Percentiles rank a stretch among this genome's conserved stretches.
These are phyloP conservation scores for Ganoderma leucocontextum DNA, from an alignment of 1,284 basidiomycete species.

Conservation along the genomic window DNA sequence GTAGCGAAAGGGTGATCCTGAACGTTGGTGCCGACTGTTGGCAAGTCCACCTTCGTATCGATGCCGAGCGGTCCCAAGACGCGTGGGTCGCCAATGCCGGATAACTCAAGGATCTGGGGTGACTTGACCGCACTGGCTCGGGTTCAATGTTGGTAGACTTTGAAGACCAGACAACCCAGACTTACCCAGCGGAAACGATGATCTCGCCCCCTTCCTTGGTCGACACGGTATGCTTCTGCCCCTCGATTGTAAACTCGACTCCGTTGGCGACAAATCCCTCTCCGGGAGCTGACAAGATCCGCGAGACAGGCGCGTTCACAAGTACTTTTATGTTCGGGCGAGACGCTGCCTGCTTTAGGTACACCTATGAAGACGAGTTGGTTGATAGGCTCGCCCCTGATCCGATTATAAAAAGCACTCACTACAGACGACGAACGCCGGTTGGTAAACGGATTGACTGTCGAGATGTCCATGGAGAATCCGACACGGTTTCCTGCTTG, in stretches of 20 bases:
- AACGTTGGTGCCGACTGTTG: constrained; percentile 45
- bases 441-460: constrained; percentile 19
- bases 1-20: constrained; percentile 42
- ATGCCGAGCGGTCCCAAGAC: constrained; percentile 44
- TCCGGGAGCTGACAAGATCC: constrained; percentile 20
- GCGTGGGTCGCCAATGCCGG: constrained; percentile 46
- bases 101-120: constrained; percentile 46
- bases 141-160: no score
- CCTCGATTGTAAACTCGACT: constrained; percentile 43
- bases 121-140: constrained; percentile 38
- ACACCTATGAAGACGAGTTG: constrained; percentile 20
- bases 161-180: neutral
- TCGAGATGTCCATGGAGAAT: constrained; percentile 12
- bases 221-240: constrained; percentile 36
- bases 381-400: neutral
- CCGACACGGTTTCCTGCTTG: constrained; percentile 12
- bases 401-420: neutral
- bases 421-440: constrained; percentile 15
- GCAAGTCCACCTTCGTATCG: constrained; percentile 44
- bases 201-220: constrained; percentile 44
- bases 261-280: constrained; percentile 39
- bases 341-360: constrained; percentile 26
- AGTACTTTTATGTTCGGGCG: constrained; percentile 34
- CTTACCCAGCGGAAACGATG: constrained; percentile 46
- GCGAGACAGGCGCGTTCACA: constrained; percentile 30